Percentiles rank a stretch among this genome's conserved stretches.
phyloP scores from a whole-genome alignment of 164 flowering plant species.

The Akebia trifoliata region DNA sequence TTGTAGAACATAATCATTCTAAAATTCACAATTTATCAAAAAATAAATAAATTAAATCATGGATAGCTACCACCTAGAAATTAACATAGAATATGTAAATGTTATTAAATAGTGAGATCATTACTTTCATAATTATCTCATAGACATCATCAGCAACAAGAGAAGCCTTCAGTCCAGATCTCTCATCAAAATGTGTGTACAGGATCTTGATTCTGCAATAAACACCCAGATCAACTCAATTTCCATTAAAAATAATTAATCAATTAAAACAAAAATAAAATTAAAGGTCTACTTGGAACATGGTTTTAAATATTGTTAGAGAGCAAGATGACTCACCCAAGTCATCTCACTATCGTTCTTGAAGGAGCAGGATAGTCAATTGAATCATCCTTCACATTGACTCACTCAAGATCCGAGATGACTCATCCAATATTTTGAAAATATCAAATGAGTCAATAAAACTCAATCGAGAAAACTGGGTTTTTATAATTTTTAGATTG shows the following conservation, averaged over 20 bases:
- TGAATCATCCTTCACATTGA: too few species aligned
- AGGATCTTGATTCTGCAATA: constrained; percentile 68
- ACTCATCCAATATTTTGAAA: too few species aligned
- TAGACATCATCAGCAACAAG: constrained; percentile 92
- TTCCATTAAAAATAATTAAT: not conserved
- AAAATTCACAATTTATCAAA: not conserved
- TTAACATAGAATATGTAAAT: not conserved
- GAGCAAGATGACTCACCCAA: too few species aligned
- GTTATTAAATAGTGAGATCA: not conserved
- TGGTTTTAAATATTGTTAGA: too few species aligned
- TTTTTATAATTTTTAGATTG: too few species aligned
- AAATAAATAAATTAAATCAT: not conserved
- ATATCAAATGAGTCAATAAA: too few species aligned
- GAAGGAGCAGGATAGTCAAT: too few species aligned
- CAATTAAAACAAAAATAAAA: not conserved
- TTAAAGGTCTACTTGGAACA: too few species aligned
- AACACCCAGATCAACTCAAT: not conserved
- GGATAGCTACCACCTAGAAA: not conserved
- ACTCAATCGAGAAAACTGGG: too few species aligned
- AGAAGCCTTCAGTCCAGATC: constrained; percentile 81
- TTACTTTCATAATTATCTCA: constrained; percentile 91
- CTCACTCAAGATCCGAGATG: too few species aligned
- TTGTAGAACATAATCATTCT: not conserved
- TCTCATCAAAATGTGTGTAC: constrained; percentile 68
- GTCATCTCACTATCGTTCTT: too few species aligned